Evolutionary conservation across 108 stramenopile genomes (phyloP).

Genomic region (Cyclotella atomus): DNA sequence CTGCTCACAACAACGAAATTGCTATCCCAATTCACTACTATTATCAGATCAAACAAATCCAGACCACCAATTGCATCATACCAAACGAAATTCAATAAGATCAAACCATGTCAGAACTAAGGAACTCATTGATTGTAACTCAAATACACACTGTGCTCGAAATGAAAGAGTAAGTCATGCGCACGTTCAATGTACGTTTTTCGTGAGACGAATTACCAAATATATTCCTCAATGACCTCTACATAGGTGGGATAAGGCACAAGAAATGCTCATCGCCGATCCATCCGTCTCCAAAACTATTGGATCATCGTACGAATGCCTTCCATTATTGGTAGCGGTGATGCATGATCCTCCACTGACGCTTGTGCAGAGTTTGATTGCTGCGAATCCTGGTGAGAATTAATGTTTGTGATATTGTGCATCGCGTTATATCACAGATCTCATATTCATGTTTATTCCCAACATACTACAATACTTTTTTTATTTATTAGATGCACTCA

Average conservation of each 20-base stretch:
- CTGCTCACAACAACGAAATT: too few relatives aligned
- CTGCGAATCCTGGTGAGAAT: conserved; percentile 43
- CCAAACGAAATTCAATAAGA: too few relatives aligned
- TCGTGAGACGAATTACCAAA: neutral
- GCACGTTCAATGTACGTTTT: neutral
- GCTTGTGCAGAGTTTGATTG: conserved; percentile 52
- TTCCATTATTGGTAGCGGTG: conserved; percentile 45
- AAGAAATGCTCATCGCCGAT: conserved; percentile 44
- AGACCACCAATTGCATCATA: too few relatives aligned
- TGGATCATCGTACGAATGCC: conserved; percentile 39
- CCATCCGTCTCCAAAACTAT: conserved; percentile 28
- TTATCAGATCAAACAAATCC: too few relatives aligned
- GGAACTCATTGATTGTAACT: conserved; percentile 27
- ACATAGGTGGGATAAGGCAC: conserved; percentile 44
- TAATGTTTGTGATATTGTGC: neutral
- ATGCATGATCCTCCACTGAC: conserved; percentile 53
- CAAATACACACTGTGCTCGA: conserved; percentile 43
- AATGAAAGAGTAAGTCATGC: conserved; percentile 29
- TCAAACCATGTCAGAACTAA: conserved; percentile 5
- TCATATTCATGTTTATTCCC: too few relatives aligned
- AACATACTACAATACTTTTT: too few relatives aligned
- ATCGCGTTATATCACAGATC: too few relatives aligned
- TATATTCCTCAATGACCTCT: neutral
- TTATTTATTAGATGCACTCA: conserved; percentile 29
- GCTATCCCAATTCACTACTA: too few relatives aligned